Evolutionary conservation across 495 filamentous ascomycete species (phyloP), one percentile per base, ranked within the genome.

Genomic region (Aspergillus nanangensis): DNA sequence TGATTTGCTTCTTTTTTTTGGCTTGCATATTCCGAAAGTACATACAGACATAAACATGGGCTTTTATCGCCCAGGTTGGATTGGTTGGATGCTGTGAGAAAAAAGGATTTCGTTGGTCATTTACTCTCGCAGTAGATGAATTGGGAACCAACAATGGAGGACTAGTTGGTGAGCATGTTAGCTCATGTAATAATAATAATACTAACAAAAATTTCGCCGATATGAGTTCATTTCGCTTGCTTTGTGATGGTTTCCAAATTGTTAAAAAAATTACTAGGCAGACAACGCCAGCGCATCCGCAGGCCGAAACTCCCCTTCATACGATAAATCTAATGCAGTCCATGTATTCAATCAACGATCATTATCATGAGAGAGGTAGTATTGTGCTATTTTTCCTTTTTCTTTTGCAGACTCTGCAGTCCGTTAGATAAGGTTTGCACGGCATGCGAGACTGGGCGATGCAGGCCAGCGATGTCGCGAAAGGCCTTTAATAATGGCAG

Each of bases 401-500:
- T 39, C n/a, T 45, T 52, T 29, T 58, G 57, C 35, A 57, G 39
- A 15, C 32, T 33, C 18, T 58, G 48, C 21, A 63, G 32, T 27
- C 47, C 50, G 32, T 47, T 36, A 17, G 53, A 60, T 14, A 63
- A 25, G 20, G 48, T 52, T 33, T 47, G 49, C 17, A 57, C 48
- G 35, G 51, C 25, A 9, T 50, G 27, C 10, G 41, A 51, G 9
- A 66, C 46, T n/a, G 51, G 45, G 14, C 41, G 52, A 43, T 72
- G 67, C 49, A 61, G 58, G 33, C 41, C 58, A 25, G 52, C 52
- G 50, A 55, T 60, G 46, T 44, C 48, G 37, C 59, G 57, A 55
- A 67, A 57, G 41, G 51, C 23, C 20, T 48, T n/a, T n/a, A n/a
- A n/a, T n/a, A n/a, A n/a, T n/a, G n/a, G n/a, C n/a, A n/a, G n/a